Evolutionary conservation across 805 yeast species (phyloP), one percentile per base, ranked within the genome.

Genomic region (Metschnikowia similis): DNA sequence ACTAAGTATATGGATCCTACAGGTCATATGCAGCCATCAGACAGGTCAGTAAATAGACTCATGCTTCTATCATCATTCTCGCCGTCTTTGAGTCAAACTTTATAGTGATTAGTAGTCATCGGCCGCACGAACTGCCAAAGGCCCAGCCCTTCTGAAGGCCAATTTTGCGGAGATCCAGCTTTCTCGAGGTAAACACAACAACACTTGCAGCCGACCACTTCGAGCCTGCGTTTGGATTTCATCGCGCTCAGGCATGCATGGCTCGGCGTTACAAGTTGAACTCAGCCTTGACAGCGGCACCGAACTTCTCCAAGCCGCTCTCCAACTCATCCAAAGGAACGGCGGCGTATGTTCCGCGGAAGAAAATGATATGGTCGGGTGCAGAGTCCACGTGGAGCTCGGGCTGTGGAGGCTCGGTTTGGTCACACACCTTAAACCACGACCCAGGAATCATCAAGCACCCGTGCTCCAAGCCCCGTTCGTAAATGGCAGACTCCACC

Each of bases 271-370:
- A 56, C 49, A 76, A 63, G n/a, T 68, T 70, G 55, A 63, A 87
- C 66, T 83, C 90, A 45, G 72, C 71, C 54, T 72, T 71, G 44
- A 82, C 74, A 48, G 89, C 89, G 48, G 71, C 67, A 55, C 89
- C 88, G 55, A 86, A 82, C 67, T 85, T 82, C 63, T 81, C 79
- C 54, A 87, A 64, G 58, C 94, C 94, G 13, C 60, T 55, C 48
- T 65, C 78, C 57, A 87, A 74, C 53, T 77, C 68, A 49, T 84
- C 89, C 57, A 84, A 75, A 27, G 89, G 84, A 39, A 87, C 92
- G 46, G 95, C 94, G 47, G 94, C 95, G 57, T 85, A 87, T 30
- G 95, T 87, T 56, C 95, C 95, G 80, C 95, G 85, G 71, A 85
- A 87, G 74, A 87, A 87, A 56, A 86, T 57, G 47, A 65, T 63